phyloP scores from a whole-genome alignment of 352 stramenopile species.

The Globisporangium parvum region DNA sequence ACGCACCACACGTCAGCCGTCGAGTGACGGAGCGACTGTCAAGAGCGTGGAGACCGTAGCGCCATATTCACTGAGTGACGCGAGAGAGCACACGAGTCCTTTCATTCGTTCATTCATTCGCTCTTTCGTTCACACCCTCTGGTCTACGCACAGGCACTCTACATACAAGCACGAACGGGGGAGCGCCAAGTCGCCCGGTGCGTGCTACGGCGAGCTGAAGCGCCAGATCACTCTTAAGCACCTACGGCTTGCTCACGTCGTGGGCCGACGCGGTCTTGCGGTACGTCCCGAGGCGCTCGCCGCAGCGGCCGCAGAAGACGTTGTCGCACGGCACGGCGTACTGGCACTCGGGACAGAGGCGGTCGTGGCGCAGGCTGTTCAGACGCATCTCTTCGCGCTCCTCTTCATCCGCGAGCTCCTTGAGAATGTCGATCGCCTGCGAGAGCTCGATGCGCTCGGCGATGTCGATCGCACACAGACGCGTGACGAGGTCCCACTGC shows the following conservation, averaged over 20 bases:
- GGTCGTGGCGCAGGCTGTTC: constrained; percentile 12
- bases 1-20: no score
- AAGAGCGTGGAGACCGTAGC: no score
- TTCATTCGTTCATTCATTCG: no score
- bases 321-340: constrained; percentile 14
- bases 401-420: constrained; percentile 10
- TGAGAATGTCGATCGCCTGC: constrained; percentile 8
- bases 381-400: constrained; percentile 11
- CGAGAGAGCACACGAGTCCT: no score
- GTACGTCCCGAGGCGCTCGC: constrained; percentile 12
- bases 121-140: no score
- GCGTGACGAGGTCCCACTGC: constrained; percentile 12
- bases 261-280: no score
- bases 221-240: neutral
- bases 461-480: constrained; percentile 4
- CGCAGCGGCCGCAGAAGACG: constrained; percentile 12
- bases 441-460: constrained; percentile 8
- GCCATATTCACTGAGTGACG: no score
- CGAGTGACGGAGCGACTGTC: no score
- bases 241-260: neutral
- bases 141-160: no score
- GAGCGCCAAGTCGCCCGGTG: no score
- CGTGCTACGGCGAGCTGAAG: neutral
- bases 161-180: no score
- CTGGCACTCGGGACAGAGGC: constrained; percentile 11